phyloP scores from a whole-genome alignment of 805 yeast species.

The Tetrapisispora namnaoensis region DNA sequence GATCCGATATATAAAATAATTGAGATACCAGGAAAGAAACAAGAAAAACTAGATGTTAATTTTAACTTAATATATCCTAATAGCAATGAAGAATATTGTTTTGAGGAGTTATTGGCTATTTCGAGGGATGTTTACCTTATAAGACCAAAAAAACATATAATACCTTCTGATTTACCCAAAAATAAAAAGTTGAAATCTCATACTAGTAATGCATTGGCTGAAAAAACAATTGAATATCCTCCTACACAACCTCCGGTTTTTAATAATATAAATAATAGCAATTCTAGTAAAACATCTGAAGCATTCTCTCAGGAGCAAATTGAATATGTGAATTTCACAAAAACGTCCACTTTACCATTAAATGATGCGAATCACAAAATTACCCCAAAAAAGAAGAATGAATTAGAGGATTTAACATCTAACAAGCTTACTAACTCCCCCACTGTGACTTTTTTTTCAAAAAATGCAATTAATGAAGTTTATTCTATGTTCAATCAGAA shows the following conservation, averaged over 20 bases:
- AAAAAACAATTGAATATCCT: background rate
- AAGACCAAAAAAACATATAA: background rate
- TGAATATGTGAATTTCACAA: slow-evolving; percentile 12
- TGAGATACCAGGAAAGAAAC: slow-evolving; percentile 45
- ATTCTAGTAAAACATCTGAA: slow-evolving; percentile 1
- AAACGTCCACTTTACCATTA: slow-evolving; percentile 37
- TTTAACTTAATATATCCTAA: slow-evolving; percentile 45
- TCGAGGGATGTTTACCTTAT: slow-evolving; percentile 30
- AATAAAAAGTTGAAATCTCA: background rate
- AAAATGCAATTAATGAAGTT: slow-evolving; percentile 66
- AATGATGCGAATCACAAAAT: slow-evolving; percentile 28
- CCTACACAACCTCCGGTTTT: slow-evolving; percentile 3
- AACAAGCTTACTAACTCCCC: slow-evolving; percentile 45
- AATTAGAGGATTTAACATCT: slow-evolving; percentile 3
- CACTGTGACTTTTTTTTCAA: slow-evolving; percentile 68
- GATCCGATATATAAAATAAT: slow-evolving; percentile 41
- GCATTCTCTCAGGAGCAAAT: background rate
- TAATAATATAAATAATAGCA: background rate
- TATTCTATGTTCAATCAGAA: slow-evolving; percentile 60
- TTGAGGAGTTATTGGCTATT: slow-evolving; percentile 55
- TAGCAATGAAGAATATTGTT: slow-evolving; percentile 42
- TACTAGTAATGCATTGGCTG: background rate
- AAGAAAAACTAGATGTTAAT: slow-evolving; percentile 52
- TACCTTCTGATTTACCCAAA: background rate
- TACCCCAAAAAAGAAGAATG: background rate